Conservation (phyloP, 2,329 filamentous ascomycete species). For the Whalleya microplaca region DNA sequence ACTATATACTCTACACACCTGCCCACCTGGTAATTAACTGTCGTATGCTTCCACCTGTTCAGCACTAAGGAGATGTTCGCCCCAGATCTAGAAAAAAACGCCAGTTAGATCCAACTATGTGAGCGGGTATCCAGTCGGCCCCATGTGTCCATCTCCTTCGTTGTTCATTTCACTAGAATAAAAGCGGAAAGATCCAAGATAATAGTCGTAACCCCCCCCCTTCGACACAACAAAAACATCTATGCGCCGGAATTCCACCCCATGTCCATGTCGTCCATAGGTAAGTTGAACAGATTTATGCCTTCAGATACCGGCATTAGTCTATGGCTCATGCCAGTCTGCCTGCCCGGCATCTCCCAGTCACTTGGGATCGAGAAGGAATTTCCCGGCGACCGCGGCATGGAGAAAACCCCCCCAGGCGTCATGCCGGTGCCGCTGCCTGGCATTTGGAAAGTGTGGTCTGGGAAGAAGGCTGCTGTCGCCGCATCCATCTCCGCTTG, state of each 20-base stretch:
- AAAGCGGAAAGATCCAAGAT: neutral
- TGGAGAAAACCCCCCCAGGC: conserved; percentile 39
- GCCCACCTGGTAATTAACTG: neutral
- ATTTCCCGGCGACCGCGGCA: conserved; percentile 42
- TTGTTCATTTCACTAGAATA: neutral
- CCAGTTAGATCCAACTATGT: neutral
- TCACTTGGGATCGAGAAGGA: conserved; percentile 48
- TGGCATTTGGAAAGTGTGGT: conserved; percentile 43
- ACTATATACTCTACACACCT: neutral
- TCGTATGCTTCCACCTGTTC: neutral
- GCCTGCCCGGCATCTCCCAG: conserved; percentile 49
- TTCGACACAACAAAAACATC: too few species aligned
- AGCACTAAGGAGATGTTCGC: neutral
- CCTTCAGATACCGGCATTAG: conserved; percentile 58
- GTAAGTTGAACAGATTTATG: conserved; percentile 58
- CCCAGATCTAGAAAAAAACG: neutral
- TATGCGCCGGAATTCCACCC: conserved; percentile 47
- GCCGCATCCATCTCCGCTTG: conserved; percentile 43
- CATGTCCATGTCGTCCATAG: conserved; percentile 65
- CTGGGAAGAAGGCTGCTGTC: conserved; percentile 45
- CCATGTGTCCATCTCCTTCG: neutral
- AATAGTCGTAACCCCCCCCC: neutral
- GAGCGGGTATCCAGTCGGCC: neutral
- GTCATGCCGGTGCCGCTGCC: conserved; percentile 36
- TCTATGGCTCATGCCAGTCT: conserved; percentile 17